Base-by-base conservation (phyloP, 148 eudicot species). In the Silene conica region DNA sequence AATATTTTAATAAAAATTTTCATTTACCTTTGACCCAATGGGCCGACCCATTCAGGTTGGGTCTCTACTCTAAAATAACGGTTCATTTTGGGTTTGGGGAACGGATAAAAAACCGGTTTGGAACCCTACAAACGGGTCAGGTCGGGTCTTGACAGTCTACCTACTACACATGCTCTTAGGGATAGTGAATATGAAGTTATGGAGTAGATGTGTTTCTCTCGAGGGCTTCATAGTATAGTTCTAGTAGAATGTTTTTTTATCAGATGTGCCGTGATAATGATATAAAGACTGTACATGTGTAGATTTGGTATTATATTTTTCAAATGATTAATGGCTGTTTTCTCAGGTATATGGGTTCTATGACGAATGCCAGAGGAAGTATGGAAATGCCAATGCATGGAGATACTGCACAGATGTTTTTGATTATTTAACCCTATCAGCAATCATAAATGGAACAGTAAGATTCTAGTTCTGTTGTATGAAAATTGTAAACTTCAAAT, bases 361-460 rank as follows among this genome's bases (percentile, higher is more conserved):
- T 82, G 99, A 95, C 76, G 99, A 95, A 77, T 95, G 99, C 80
- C 99, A 95, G 76, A 87, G 99, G 82, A 95, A 95, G 87, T 95
- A 95, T 80, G 99, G 99, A 75, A 95, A 95, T 81, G 97, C 99
- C 70, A 95, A 95, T 83, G 99, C 97, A 46, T 95, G 99, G 99
- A 90, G 99, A 82, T 95, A 95, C 75, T 95, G 99, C 91, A 92
- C 99, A 2, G 99, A 92, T 71, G 99, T 95, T 69, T 95, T 95
- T 83, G 99, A 95, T 81, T 92, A 90, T 79, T 84, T 95, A 76
- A 95, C 99, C 63, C 81, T 95, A 41, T 90, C 99, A 71, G 99
- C 97, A 67, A 95, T 95, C 65, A 95, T 95, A 72, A 89, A 95
- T 85, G 99, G 99, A 87, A 89, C 97, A 5, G 99, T 95, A 85